Percentiles rank a stretch among this genome's conserved stretches.
phyloP scores from a whole-genome alignment of 176 grass and related monocot species.

The Eremochloa ophiuroides region DNA sequence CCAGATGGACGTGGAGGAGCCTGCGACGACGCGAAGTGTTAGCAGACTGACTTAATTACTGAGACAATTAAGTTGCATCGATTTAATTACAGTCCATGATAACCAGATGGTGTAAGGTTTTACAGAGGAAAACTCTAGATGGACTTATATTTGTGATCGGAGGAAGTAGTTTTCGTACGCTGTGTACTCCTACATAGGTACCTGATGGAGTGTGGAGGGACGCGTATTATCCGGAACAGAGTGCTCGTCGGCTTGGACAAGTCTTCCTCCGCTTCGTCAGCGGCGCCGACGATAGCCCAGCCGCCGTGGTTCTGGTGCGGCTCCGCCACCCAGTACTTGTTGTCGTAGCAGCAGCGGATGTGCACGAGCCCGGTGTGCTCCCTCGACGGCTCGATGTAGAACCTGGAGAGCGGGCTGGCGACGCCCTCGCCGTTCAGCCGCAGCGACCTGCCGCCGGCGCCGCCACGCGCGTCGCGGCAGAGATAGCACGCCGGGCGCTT shows the following conservation, averaged over 20 bases:
- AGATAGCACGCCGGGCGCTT: too few species aligned
- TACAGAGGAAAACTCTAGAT: too few species aligned
- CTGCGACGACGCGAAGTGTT: neutral
- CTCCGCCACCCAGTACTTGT: constrained; percentile 8
- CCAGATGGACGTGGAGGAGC: neutral
- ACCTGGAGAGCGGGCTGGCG: neutral
- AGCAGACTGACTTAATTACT: neutral
- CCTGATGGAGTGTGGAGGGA: neutral
- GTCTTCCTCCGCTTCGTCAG: constrained; percentile 15
- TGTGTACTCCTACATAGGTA: neutral
- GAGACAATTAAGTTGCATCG: neutral
- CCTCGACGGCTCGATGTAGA: constrained; percentile 3
- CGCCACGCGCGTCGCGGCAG: neutral
- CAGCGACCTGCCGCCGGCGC: neutral
- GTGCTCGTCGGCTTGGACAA: constrained; percentile 8
- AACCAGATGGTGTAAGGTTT: too few species aligned
- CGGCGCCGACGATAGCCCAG: constrained; percentile 3
- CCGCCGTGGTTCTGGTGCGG: neutral
- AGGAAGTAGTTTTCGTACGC: too few species aligned
- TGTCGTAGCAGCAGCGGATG: constrained; percentile 30
- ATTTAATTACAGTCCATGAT: too few species aligned
- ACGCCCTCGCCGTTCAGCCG: neutral
- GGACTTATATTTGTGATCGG: too few species aligned
- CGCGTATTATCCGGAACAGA: neutral
- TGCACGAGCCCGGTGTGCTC: constrained; percentile 2